These are phyloP conservation scores for Vitis hybrid DNA, from an alignment of 177 flowering plant species.

Conservation along the genomic window DNA sequence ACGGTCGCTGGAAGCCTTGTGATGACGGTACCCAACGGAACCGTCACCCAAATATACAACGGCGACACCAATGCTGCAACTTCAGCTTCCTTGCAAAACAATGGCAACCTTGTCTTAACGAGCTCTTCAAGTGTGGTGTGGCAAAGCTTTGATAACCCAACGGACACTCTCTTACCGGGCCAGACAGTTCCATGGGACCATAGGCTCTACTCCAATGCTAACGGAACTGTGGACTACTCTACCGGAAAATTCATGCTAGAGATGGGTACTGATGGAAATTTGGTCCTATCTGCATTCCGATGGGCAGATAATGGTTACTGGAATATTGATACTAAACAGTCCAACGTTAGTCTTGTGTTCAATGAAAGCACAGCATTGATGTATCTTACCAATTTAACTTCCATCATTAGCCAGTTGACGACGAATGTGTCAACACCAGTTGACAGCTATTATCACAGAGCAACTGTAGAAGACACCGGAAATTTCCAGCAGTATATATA, in stretches of 20 bases:
- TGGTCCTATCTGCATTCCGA: constrained; percentile 15
- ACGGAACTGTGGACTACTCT: constrained; percentile 11
- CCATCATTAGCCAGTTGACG: neutral
- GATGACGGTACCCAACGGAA: constrained; percentile 10
- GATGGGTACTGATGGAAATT: constrained; percentile 16
- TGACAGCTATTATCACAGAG: constrained; percentile 19
- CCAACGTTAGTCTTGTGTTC: constrained; percentile 11
- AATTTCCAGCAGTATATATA: constrained; percentile 20
- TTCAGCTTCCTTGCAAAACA: constrained; percentile 15
- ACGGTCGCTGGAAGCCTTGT: constrained; percentile 13
- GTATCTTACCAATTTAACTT: constrained; percentile 10
- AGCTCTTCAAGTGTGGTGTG: constrained; percentile 5
- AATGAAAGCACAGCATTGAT: constrained; percentile 5
- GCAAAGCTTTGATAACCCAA: constrained; percentile 31
- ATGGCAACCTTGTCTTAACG: constrained; percentile 25
- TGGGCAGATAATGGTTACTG: constrained; percentile 20
- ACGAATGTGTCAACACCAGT: constrained; percentile 7
- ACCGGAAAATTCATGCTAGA: constrained; percentile 16
- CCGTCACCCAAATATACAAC: neutral
- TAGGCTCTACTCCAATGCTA: constrained; percentile 15
- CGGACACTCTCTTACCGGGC: constrained; percentile 27
- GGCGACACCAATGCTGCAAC: neutral
- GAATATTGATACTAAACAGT: neutral
- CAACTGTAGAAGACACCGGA: constrained; percentile 14
- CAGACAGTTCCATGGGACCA: neutral